Conservation (phyloP, 2,329 filamentous ascomycete species). For the Aureobasidium sp. region DNA sequence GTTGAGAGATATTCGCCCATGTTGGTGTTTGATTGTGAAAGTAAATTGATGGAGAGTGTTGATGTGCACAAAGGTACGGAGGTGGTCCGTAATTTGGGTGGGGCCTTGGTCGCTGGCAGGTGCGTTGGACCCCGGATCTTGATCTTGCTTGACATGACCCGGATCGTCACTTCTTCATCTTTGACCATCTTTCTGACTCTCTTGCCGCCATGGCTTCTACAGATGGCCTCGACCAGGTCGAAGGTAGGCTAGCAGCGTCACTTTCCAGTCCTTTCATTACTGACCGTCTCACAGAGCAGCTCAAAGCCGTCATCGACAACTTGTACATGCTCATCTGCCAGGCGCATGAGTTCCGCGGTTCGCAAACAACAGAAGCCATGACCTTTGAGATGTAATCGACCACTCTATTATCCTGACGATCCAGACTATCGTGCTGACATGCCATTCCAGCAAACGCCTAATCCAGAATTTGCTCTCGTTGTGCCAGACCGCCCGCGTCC, state of each 20-base stretch:
- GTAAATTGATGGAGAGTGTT: background rate
- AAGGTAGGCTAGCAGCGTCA: constrained; percentile 17
- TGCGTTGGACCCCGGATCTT: background rate
- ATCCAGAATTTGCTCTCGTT: constrained; percentile 46
- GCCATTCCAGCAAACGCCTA: constrained; percentile 25
- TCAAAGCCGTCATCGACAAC: constrained; percentile 54
- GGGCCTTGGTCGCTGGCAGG: background rate
- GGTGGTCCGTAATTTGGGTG: background rate
- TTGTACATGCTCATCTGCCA: constrained; percentile 52
- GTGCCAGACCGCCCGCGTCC: constrained; percentile 38
- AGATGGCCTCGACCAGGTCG: constrained; percentile 24
- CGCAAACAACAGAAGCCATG: constrained; percentile 48
- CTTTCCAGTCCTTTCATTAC: background rate
- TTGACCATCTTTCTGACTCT: background rate
- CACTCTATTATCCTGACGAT: background rate
- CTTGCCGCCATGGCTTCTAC: constrained; percentile 13
- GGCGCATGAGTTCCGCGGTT: constrained; percentile 50
- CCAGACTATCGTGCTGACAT: background rate
- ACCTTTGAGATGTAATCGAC: constrained; percentile 45
- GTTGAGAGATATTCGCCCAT: background rate
- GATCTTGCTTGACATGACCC: background rate
- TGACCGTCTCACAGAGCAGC: constrained; percentile 32
- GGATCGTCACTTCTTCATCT: background rate
- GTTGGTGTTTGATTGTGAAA: background rate
- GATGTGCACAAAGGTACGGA: background rate